Base-by-base conservation (phyloP, 108 stramenopile genomes). In the Poteriospumella lacustris region DNA sequence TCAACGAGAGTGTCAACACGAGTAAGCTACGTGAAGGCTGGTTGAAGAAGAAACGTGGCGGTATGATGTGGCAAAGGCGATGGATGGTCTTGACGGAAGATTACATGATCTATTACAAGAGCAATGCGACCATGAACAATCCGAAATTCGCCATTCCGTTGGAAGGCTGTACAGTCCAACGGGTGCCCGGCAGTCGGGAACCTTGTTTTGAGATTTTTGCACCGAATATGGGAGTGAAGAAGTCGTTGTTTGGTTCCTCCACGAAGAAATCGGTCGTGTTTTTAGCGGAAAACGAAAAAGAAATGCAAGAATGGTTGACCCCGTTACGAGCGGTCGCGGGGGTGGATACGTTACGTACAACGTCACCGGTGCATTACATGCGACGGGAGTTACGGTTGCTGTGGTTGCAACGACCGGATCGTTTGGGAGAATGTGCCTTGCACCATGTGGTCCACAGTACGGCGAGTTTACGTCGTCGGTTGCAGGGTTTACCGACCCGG, bases 261-360 rank as follows among this genome's bases (percentile, higher is more conserved):
- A 64, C 9, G 3, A 64, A 64, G 60, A 64, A 64, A 73, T 3
- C 41, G 31, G 36, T 73, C 3, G 40, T 12, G 38, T 73, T 73
- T 42, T 33, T 42, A 5, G 70, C 70, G 9, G 70, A 73, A 73
- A 73, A 73, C 36, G 70, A 73, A 56, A 39, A 73, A 56, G 70
- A 73, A 44, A 33, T 73, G 33, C 70, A 73, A 73, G 44, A 73
- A 56, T 73, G 70, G 70, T 56, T 73, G 31, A 44, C 36, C 5
- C 70, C 70, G 19, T 56, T 73, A 52, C 38, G 33, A 52, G 70
- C 70, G 36, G 43, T 73, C 9, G 70, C 70, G 31, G 70, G 70
- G 5, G 31, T 42, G 12, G 12, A 42, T 12, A 29, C 47, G 41
- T 26, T 73, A 42, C 47, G 70, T 44, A 73, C 47, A 52, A 33